Conservation (phyloP, 768 basidiomycete species). For the Suillus paluster region DNA sequence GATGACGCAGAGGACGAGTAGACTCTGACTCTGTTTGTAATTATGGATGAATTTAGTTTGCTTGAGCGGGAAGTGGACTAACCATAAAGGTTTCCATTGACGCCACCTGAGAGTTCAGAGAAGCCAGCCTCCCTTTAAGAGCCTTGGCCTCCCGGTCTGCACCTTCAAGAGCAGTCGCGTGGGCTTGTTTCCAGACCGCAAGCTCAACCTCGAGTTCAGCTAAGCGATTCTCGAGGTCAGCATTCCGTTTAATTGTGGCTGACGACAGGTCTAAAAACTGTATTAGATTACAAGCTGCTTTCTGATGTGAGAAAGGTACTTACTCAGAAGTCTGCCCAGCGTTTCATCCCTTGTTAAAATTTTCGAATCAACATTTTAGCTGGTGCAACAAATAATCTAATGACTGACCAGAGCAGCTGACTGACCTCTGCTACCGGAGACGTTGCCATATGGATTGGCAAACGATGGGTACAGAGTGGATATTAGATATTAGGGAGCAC, state of each 20-base stretch:
- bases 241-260: conserved; percentile 64
- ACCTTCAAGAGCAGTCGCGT: conserved; percentile 62
- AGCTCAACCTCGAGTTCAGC: conserved; percentile 73
- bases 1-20: conserved; percentile 75
- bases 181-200: conserved; percentile 72
- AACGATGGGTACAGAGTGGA: conserved; percentile 30
- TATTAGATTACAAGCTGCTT: conserved; percentile 16
- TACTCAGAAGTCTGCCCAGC: conserved; percentile 64
- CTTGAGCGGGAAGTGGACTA: conserved; percentile 6
- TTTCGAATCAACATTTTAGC: conserved; percentile 23
- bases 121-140: conserved; percentile 69
- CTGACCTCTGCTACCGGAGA: conserved; percentile 62
- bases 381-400: background rate
- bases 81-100: conserved; percentile 58
- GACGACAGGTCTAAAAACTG: conserved; percentile 58
- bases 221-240: conserved; percentile 65
- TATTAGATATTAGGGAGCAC: conserved; percentile 44
- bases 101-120: conserved; percentile 67
- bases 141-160: conserved; percentile 65
- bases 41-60: background rate
- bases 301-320: conserved; percentile 19
- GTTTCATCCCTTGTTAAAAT: conserved; percentile 63
- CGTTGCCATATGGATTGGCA: conserved; percentile 52
- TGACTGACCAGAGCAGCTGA: conserved; percentile 67
- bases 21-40: conserved; percentile 55